Percentiles rank a stretch among this genome's conserved stretches.
Evolutionary conservation across 2,329 filamentous ascomycete genomes (phyloP).

Genomic region (Xylaria digitata): DNA sequence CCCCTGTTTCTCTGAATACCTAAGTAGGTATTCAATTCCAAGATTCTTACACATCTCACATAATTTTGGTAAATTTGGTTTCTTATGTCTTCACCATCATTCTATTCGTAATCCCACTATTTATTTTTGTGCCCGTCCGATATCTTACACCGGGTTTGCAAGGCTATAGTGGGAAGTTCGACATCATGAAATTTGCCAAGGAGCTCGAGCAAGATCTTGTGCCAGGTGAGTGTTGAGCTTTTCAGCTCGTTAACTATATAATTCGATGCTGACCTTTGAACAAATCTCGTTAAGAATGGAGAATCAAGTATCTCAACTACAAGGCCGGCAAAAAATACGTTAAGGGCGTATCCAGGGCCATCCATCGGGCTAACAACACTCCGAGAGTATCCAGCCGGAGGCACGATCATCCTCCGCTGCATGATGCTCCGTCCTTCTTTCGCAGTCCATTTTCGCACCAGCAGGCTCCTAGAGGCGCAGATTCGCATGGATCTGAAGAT

Average conservation of each 20-base stretch:
- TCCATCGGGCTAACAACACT: conserved; percentile 69
- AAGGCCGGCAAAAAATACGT: conserved; percentile 95
- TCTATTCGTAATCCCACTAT: not conserved
- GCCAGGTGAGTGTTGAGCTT: conserved; percentile 66
- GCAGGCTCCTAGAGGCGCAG: conserved; percentile 34
- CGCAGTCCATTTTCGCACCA: conserved; percentile 45
- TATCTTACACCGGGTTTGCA: not conserved
- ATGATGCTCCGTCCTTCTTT: conserved; percentile 50
- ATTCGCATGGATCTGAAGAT: conserved; percentile 33
- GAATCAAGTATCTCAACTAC: conserved; percentile 93
- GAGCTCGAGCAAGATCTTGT: conserved; percentile 89
- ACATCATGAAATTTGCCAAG: conserved; percentile 74
- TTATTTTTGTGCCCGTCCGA: not conserved
- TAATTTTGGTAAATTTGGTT: not conserved
- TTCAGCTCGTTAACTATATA: not conserved
- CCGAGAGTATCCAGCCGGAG: conserved; percentile 54
- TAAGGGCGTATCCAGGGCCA: conserved; percentile 81
- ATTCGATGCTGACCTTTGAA: conserved; percentile 7
- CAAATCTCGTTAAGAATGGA: conserved; percentile 73
- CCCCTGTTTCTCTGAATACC: not conserved
- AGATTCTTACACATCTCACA: not conserved
- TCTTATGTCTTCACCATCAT: not conserved
- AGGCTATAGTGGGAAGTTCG: conserved; percentile 31
- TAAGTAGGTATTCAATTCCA: not conserved
- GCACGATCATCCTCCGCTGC: conserved; percentile 49